A percentile compares a stretch with the other conserved stretches of the same genome.
phyloP scores from a whole-genome alignment of 2,329 filamentous ascomycete species.

The Cordyceps sp. region DNA sequence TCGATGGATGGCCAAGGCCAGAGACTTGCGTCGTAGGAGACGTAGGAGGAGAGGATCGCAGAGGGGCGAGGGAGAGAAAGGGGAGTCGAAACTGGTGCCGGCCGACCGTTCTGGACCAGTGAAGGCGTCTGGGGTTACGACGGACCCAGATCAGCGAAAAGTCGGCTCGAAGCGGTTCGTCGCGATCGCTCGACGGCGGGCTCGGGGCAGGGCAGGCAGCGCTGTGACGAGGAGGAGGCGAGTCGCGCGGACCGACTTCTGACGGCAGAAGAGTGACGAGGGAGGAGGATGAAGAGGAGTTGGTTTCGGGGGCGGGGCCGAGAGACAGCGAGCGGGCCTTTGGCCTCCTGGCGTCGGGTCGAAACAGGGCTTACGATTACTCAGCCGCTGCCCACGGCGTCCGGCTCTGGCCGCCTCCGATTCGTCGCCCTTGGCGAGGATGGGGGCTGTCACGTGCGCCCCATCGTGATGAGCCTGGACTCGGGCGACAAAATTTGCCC shows the following conservation, averaged over 20 bases:
- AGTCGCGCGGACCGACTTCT: constrained; percentile 17
- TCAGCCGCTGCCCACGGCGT: no score
- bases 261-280: constrained; percentile 14
- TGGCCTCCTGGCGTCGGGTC: background rate
- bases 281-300: constrained; percentile 10
- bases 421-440: no score
- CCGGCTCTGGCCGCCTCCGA: no score
- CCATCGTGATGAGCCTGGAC: no score
- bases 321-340: no score
- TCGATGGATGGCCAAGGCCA: no score
- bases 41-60: no score
- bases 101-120: constrained; percentile 36
- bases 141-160: constrained; percentile 19
- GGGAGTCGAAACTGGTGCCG: constrained; percentile 9
- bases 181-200: constrained; percentile 8
- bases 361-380: no score
- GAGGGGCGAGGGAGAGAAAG: background rate
- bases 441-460: no score
- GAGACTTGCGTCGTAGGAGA: no score
- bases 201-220: no score
- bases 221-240: constrained; percentile 9
- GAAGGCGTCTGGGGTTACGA: constrained; percentile 38
- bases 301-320: constrained; percentile 5
- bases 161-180: constrained; percentile 17
- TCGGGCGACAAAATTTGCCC: no score